phyloP scores from a whole-genome alignment of 1,139 yeast species.

The Arxiozyma slooffiae region DNA sequence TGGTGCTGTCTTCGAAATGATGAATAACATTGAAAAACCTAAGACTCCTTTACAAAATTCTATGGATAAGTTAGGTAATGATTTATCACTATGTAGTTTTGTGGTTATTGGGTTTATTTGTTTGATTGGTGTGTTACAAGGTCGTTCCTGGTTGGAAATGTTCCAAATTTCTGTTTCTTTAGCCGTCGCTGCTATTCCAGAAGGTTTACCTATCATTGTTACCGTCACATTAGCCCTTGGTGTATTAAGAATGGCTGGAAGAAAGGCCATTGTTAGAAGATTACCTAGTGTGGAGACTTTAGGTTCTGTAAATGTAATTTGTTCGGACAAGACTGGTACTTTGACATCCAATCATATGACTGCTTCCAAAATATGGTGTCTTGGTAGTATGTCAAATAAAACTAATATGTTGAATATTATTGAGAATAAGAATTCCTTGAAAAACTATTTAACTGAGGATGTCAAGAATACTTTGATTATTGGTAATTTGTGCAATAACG shows the following conservation, averaged over 20 bases:
- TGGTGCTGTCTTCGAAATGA: conserved; percentile 85
- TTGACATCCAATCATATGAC: conserved; percentile 92
- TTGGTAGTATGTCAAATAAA: conserved; percentile 48
- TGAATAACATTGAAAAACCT: conserved; percentile 88
- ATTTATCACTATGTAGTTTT: conserved; percentile 73
- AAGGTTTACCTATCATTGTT: conserved; percentile 92
- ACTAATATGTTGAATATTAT: conserved; percentile 40
- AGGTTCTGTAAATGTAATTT: conserved; percentile 90
- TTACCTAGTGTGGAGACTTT: conserved; percentile 91
- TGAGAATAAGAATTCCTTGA: conserved; percentile 36
- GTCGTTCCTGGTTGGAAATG: conserved; percentile 92
- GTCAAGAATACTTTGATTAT: conserved; percentile 48
- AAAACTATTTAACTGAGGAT: conserved; percentile 43
- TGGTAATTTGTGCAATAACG: conserved; percentile 76
- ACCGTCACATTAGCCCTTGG: conserved; percentile 94
- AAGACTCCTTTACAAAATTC: conserved; percentile 90
- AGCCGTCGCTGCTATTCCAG: conserved; percentile 98
- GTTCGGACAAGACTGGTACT: conserved; percentile 94
- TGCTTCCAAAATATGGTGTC: conserved; percentile 75
- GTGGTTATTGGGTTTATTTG: conserved; percentile 80
- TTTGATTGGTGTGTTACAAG: conserved; percentile 76
- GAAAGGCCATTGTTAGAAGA: conserved; percentile 85
- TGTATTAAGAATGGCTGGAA: conserved; percentile 87
- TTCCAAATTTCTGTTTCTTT: conserved; percentile 91
- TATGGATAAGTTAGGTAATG: conserved; percentile 91